These are phyloP conservation scores for Beta lomatogona DNA, from an alignment of 179 eudicot genomes.

Conservation along the genomic window DNA sequence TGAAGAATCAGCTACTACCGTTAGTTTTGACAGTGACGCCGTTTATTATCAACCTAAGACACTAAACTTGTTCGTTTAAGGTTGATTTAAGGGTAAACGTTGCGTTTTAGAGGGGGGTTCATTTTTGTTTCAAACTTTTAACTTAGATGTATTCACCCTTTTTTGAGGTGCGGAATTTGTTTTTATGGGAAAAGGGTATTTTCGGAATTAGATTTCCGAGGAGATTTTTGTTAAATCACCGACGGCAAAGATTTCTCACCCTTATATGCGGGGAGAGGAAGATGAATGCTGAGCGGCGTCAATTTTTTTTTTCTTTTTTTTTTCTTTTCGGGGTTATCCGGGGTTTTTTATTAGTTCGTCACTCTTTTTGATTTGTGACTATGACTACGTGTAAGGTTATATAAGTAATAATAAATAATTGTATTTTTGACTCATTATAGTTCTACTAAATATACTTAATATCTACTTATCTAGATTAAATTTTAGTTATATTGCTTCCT, in stretches of 20 bases:
- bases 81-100: neutral
- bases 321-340: neutral
- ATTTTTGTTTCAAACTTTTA: too few species aligned
- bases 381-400: conserved; percentile 21
- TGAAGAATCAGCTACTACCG: conserved; percentile 42
- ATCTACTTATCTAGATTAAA: too few species aligned
- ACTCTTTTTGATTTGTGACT: conserved; percentile 41
- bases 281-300: conserved; percentile 42
- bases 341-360: conserved; percentile 17
- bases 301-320: neutral
- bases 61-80: conserved; percentile 38
- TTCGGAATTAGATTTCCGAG: conserved; percentile 17
- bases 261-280: conserved; percentile 39
- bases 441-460: too few species aligned
- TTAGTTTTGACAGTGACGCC: conserved; percentile 35
- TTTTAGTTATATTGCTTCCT: too few species aligned
- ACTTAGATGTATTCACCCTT: too few species aligned
- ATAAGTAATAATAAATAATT: conserved; percentile 13
- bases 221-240: conserved; percentile 25
- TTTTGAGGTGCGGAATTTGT: too few species aligned
- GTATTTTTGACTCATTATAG: neutral
- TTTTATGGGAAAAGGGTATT: conserved; percentile 1
- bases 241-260: conserved; percentile 40
- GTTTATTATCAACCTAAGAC: conserved; percentile 18
- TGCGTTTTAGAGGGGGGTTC: neutral